Conservation (phyloP, 148 eudicot genomes). For the Limonium bicolor region DNA sequence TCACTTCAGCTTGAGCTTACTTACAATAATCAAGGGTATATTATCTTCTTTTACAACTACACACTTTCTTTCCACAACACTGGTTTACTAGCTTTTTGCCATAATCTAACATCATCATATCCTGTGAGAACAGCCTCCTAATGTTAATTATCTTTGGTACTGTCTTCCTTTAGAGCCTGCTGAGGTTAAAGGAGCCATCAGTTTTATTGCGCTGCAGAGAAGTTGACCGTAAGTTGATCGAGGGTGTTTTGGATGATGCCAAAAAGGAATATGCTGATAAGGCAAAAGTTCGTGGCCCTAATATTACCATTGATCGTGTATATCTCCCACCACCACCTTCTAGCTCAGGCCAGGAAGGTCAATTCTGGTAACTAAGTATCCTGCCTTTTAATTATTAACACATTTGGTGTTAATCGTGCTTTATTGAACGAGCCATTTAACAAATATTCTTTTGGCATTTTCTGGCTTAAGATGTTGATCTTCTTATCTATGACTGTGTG, state of each 20-base stretch:
- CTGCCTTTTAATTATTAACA: neutral
- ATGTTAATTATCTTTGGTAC: neutral
- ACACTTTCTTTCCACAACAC: neutral
- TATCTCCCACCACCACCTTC: conserved; percentile 56
- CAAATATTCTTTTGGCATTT: neutral
- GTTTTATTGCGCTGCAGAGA: conserved; percentile 50
- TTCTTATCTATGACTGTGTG: conserved; percentile 8
- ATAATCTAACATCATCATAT: neutral
- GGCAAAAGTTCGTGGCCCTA: conserved; percentile 22
- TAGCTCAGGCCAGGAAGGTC: conserved; percentile 12
- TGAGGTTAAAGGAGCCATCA: conserved; percentile 44
- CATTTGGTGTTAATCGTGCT: neutral
- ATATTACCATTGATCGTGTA: conserved; percentile 21
- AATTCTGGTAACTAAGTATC: conserved; percentile 39
- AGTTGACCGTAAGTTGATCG: conserved; percentile 26
- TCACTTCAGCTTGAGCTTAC: neutral
- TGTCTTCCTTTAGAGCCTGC: conserved; percentile 28
- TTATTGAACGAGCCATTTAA: neutral
- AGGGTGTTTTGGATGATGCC: conserved; percentile 33
- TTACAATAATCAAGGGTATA: neutral
- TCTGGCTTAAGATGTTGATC: neutral
- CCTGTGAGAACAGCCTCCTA: neutral
- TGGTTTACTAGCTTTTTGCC: neutral
- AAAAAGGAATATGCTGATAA: conserved; percentile 42
- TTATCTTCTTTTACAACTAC: neutral